These are phyloP conservation scores for Talaromyces rugulosus DNA, from an alignment of 2,329 filamentous ascomycete genomes.

Conservation along the genomic window DNA sequence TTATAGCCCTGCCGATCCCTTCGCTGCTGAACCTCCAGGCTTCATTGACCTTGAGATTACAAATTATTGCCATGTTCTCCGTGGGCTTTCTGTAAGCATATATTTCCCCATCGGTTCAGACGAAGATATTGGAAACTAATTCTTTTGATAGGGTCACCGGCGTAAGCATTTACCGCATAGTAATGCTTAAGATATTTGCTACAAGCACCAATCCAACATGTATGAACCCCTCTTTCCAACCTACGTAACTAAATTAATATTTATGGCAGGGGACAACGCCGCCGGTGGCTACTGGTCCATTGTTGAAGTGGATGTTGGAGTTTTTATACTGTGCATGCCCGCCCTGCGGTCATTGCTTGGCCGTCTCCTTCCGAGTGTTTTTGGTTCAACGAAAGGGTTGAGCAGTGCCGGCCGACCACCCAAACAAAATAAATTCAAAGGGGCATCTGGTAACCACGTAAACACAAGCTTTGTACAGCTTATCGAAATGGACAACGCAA, in stretches of 20 bases:
- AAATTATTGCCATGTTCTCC: conserved; percentile 10
- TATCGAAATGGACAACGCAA: neutral
- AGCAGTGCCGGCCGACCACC: neutral
- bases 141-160: conserved; percentile 13
- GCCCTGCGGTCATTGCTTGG: conserved; percentile 14
- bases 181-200: conserved; percentile 13
- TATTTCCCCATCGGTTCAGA: neutral
- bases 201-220: conserved; percentile 5
- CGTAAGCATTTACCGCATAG: conserved; percentile 15
- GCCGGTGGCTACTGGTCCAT: conserved; percentile 15
- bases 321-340: conserved; percentile 16
- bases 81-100: conserved; percentile 1
- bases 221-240: neutral
- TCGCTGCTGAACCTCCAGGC: conserved; percentile 13
- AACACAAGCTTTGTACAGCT: neutral
- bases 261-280: conserved; percentile 15
- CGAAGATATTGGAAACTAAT: neutral
- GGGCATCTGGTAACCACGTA: neutral
- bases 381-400: neutral
- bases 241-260: neutral
- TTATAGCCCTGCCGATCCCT: conserved; percentile 15
- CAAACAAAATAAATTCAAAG: neutral
- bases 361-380: conserved; percentile 10
- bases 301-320: conserved; percentile 14
- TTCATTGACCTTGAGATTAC: conserved; percentile 9